Evolutionary conservation across 495 filamentous ascomycete genomes (phyloP).

Genomic region (Sporormia fimetaria): DNA sequence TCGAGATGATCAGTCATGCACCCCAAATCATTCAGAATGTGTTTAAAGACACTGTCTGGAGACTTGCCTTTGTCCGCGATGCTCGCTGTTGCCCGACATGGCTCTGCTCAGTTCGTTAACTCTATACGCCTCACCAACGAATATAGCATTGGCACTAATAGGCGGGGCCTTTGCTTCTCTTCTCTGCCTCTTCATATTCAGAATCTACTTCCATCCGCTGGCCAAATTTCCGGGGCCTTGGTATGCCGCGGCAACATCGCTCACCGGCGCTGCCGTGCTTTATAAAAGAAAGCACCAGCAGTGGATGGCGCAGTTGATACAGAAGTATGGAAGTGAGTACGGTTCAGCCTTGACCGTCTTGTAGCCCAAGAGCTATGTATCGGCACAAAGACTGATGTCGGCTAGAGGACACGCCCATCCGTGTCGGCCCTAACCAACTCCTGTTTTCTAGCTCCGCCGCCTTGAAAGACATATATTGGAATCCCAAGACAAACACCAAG

Average conservation of each 20-base stretch:
- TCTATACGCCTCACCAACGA: too few relatives aligned
- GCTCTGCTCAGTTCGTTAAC: too few relatives aligned
- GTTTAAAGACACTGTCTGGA: too few relatives aligned
- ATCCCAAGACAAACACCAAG: constrained; percentile 13
- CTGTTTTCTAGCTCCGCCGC: constrained; percentile 11
- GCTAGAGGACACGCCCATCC: constrained; percentile 12
- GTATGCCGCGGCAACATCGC: constrained; percentile 11
- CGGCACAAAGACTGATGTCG: background rate
- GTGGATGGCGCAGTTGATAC: constrained; percentile 14
- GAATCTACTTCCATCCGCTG: constrained; percentile 14
- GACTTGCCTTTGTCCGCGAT: too few relatives aligned
- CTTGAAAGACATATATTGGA: constrained; percentile 18
- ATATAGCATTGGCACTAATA: too few relatives aligned
- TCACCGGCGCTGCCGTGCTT: constrained; percentile 6
- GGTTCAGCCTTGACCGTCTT: background rate
- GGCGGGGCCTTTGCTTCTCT: too few relatives aligned
- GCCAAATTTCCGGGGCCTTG: constrained; percentile 16
- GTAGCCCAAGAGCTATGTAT: background rate
- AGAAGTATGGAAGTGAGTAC: constrained; percentile 12
- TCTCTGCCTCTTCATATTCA: too few relatives aligned
- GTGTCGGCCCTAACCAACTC: constrained; percentile 14
- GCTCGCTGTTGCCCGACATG: too few relatives aligned
- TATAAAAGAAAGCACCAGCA: constrained; percentile 10
- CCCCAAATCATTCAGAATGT: too few relatives aligned
- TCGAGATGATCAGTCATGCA: too few relatives aligned